Evolutionary conservation across 306 rosid genomes (phyloP).

Genomic region (Geum urbanum): DNA sequence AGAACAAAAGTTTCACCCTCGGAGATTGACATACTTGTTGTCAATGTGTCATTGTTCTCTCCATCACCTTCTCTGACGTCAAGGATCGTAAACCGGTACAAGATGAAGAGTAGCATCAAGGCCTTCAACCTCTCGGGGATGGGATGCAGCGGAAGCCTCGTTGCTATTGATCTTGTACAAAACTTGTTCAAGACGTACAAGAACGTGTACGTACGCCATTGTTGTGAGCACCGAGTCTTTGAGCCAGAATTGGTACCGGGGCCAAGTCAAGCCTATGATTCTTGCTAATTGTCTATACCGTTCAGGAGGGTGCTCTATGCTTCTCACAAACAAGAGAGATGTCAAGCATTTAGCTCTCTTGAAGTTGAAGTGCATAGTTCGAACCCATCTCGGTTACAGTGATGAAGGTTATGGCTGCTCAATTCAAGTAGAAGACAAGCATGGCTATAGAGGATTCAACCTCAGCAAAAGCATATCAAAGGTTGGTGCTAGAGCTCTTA

Average conservation of each 20-base stretch:
- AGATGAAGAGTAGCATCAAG: conserved; percentile 57
- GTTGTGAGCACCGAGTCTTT: conserved; percentile 80
- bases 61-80: conserved; percentile 69
- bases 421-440: conserved; percentile 62
- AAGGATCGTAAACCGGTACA: conserved; percentile 67
- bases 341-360: conserved; percentile 43
- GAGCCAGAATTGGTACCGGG: conserved; percentile 76
- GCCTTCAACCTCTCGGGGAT: conserved; percentile 70
- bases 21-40: conserved; percentile 62
- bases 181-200: conserved; percentile 46
- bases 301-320: conserved; percentile 70
- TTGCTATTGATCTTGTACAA: conserved; percentile 65
- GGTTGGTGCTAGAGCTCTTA: conserved; percentile 64
- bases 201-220: conserved; percentile 36
- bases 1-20: conserved; percentile 49
- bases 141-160: conserved; percentile 87
- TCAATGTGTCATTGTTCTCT: conserved; percentile 73
- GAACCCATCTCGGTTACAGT: conserved; percentile 66
- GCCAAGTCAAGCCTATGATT: conserved; percentile 60
- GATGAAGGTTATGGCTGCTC: conserved; percentile 79
- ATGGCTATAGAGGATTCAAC: conserved; percentile 54
- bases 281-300: conserved; percentile 84
- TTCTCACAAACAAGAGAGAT: conserved; percentile 51
- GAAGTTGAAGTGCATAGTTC: conserved; percentile 51
- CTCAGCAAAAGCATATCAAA: conserved; percentile 65